These are phyloP conservation scores for Tausonia pullulans DNA, from an alignment of 1,284 basidiomycete genomes.

Conservation along the genomic window DNA sequence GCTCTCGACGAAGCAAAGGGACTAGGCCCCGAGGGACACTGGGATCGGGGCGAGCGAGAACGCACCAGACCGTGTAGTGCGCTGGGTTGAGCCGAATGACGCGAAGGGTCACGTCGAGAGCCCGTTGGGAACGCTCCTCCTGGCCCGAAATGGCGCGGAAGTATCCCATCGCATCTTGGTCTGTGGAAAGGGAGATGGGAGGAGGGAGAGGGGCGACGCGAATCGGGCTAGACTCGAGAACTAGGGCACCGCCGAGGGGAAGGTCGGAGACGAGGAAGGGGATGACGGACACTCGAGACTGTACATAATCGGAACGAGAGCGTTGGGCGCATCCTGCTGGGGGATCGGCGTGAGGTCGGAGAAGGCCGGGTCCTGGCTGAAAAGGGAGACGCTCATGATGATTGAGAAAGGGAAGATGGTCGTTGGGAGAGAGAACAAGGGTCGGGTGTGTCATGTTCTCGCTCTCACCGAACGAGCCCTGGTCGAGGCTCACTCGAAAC, in stretches of 20 bases:
- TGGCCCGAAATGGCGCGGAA: slow-evolving; percentile 69
- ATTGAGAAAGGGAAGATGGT: no score
- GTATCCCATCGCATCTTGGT: slow-evolving; percentile 83
- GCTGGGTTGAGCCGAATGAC: slow-evolving; percentile 81
- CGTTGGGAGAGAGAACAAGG: no score
- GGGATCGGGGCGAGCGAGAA: background rate
- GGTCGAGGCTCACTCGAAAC: no score
- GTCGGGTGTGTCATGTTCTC: no score
- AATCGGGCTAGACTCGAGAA: slow-evolving; percentile 57
- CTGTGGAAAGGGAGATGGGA: slow-evolving; percentile 37
- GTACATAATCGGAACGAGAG: slow-evolving; percentile 82
- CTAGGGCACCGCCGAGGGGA: slow-evolving; percentile 21
- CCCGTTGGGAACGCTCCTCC: slow-evolving; percentile 65
- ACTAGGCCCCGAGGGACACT: background rate
- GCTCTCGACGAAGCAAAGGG: background rate
- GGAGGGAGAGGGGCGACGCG: background rate
- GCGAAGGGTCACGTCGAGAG: slow-evolving; percentile 69
- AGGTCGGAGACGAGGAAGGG: slow-evolving; percentile 31
- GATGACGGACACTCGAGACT: slow-evolving; percentile 61
- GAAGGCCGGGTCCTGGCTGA: slow-evolving; percentile 49
- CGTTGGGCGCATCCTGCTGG: slow-evolving; percentile 64
- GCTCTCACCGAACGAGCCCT: no score
- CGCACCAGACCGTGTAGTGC: slow-evolving; percentile 86
- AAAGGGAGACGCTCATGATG: background rate
- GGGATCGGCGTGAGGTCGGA: slow-evolving; percentile 60